Evolutionary conservation across 2,329 filamentous ascomycete species (phyloP), one percentile per base, ranked within the genome.

Genomic region (Lasiodiplodia theobromae): DNA sequence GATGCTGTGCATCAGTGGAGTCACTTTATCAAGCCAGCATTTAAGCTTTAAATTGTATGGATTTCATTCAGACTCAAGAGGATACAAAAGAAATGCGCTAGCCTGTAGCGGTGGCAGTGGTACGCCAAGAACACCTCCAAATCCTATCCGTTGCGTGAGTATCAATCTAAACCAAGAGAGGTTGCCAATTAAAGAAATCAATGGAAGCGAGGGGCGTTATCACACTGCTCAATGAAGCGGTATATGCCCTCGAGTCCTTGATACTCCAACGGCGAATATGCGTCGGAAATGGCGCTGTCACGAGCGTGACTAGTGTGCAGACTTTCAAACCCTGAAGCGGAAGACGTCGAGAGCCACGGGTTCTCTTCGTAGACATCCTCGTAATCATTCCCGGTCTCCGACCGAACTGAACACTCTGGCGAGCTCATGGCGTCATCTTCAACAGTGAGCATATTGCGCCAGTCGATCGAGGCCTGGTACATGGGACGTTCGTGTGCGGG

Each of bases 181-280:
- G 60, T 38, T 52, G 60, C 60, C 44, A 52, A 64, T 28, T 21
- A 16, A 67, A 40, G 25, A 34, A 18, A 31, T 14, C 31, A 67
- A 10, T 25, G 28, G 65, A 38, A 40, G 18, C 44, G 65, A 31
- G 66, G 31, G 25, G 67, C 67, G 16, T 38, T 44, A 31, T 91
- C 88, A 72, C 89, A 89, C 71, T 90, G 85, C 72, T 89, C 86
- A 69, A 91, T 82, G 74, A 91, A 91, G 63, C 84, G 83, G 73
- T 89, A 88, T 40, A 92, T 90, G 3, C 89, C 89, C 74, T 91
- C 87, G 16, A 89, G 78, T 5, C 88, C 86, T 70, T 90, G 88
- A 71, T 88, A 89, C 64, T 87, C 87, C 14, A 88, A 82, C 3
- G 83, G 83, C 31, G 78, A 79, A 37, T 79, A 71, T 67, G 74